A percentile compares a stretch with the other conserved stretches of the same genome.
Conservation (phyloP, 2,329 filamentous ascomycete genomes). For the Diaporthe sp. region DNA sequence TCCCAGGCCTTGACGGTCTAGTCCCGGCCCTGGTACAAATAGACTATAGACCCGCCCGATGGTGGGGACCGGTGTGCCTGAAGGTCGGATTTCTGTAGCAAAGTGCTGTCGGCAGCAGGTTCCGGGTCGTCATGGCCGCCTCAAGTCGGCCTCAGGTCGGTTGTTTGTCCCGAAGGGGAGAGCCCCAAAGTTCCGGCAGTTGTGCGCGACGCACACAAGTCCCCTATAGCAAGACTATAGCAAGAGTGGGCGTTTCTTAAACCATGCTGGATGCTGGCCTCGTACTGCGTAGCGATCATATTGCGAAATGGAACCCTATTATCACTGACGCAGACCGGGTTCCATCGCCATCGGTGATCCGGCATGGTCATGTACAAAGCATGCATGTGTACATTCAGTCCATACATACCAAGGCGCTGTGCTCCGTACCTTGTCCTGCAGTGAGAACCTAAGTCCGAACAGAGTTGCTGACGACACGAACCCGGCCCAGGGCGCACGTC, state of each 20-base stretch:
- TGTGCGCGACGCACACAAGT: neutral
- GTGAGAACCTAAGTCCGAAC: slow-evolving; percentile 18
- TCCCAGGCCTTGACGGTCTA: slow-evolving; percentile 1
- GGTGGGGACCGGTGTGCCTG: slow-evolving; percentile 12
- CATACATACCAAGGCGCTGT: too few relatives aligned
- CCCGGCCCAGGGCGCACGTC: neutral
- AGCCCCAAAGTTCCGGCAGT: slow-evolving; percentile 10
- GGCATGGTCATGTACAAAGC: neutral
- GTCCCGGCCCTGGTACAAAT: slow-evolving; percentile 11
- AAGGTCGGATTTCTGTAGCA: slow-evolving; percentile 6
- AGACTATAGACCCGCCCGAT: slow-evolving; percentile 15
- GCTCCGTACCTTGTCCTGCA: neutral
- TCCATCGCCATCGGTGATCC: neutral
- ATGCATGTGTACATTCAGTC: neutral
- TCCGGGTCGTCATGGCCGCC: slow-evolving; percentile 12
- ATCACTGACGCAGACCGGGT: neutral
- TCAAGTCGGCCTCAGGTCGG: neutral
- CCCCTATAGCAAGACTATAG: neutral
- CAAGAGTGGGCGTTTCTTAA: neutral
- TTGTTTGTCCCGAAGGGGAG: neutral
- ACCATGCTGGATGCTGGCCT: neutral
- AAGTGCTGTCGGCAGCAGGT: slow-evolving; percentile 8
- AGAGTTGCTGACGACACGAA: slow-evolving; percentile 24
- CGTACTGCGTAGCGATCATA: neutral
- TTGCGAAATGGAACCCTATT: slow-evolving; percentile 6